Conservation (phyloP, 2,329 filamentous ascomycete genomes). For the Pseudogymnoascus sp. region DNA sequence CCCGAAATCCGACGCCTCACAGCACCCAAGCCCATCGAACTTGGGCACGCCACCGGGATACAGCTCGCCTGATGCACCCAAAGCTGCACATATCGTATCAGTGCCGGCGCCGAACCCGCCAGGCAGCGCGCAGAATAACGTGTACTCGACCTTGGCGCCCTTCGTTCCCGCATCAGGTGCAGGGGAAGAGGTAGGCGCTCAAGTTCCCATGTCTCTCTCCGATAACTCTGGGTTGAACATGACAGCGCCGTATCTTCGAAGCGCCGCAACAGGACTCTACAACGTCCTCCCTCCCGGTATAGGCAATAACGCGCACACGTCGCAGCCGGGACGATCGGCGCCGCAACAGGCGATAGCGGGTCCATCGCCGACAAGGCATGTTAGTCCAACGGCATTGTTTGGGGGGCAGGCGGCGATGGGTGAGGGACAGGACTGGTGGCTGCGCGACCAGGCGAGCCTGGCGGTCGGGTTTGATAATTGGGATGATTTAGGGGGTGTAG, state of each 20-base stretch:
- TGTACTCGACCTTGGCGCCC: slow-evolving; percentile 2
- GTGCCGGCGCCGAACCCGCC: neutral
- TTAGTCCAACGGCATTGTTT: slow-evolving; percentile 45
- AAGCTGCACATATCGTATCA: neutral
- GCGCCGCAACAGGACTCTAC: neutral
- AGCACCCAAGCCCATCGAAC: slow-evolving; percentile 5
- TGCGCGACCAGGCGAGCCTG: slow-evolving; percentile 54
- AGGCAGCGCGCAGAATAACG: slow-evolving; percentile 8
- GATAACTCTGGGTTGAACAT: slow-evolving; percentile 10
- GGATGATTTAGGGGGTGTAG: slow-evolving; percentile 27
- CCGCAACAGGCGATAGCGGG: slow-evolving; percentile 1
- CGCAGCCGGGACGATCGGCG: neutral
- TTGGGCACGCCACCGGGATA: neutral
- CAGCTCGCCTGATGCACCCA: neutral
- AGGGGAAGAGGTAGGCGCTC: slow-evolving; percentile 9
- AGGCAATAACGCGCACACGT: neutral
- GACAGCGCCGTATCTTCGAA: slow-evolving; percentile 8
- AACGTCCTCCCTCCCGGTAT: neutral
- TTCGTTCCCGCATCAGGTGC: slow-evolving; percentile 4
- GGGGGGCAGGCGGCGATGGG: slow-evolving; percentile 54
- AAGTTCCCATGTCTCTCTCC: slow-evolving; percentile 5
- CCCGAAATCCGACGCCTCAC: slow-evolving; percentile 20
- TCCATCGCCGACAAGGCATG: slow-evolving; percentile 24
- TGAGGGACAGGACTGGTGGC: slow-evolving; percentile 59
- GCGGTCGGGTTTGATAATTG: slow-evolving; percentile 58